These are phyloP conservation scores for Lippia alba DNA, from an alignment of 305 asterid species.

Conservation along the genomic window DNA sequence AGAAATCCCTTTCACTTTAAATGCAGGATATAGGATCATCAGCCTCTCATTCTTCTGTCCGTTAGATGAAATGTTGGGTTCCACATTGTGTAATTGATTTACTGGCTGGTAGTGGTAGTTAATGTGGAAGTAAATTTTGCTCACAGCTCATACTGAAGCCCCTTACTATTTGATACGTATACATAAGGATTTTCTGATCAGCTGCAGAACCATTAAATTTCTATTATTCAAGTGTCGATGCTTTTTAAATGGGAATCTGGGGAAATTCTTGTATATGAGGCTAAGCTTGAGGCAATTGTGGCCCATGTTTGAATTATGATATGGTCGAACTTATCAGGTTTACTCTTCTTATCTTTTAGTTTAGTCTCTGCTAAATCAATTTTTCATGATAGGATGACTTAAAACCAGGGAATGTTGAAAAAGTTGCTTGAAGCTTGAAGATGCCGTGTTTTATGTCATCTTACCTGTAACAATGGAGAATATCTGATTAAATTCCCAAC, in stretches of 20 bases:
- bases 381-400: conserved; percentile 10
- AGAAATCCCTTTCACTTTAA: not conserved
- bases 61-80: not conserved
- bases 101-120: not conserved
- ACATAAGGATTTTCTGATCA: not conserved
- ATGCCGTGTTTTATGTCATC: conserved; percentile 4
- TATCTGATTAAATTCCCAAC: not conserved
- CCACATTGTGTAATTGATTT: not conserved
- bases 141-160: conserved; percentile 23
- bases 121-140: conserved; percentile 10
- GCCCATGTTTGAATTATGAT: not conserved
- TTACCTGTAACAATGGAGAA: conserved; percentile 8
- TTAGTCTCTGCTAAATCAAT: not conserved
- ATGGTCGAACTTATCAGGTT: not conserved
- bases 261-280: conserved; percentile 3
- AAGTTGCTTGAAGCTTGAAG: conserved; percentile 17
- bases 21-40: not conserved
- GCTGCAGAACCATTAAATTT: not conserved
- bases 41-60: not conserved
- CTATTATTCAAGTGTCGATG: not conserved
- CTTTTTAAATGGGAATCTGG: not conserved
- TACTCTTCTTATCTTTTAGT: not conserved
- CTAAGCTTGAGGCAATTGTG: not conserved
- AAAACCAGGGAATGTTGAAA: not conserved
- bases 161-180: conserved; percentile 8